Evolutionary conservation across 257 asterid genomes (phyloP), one percentile per base, ranked within the genome.

Genomic region (Jasminum sambac): DNA sequence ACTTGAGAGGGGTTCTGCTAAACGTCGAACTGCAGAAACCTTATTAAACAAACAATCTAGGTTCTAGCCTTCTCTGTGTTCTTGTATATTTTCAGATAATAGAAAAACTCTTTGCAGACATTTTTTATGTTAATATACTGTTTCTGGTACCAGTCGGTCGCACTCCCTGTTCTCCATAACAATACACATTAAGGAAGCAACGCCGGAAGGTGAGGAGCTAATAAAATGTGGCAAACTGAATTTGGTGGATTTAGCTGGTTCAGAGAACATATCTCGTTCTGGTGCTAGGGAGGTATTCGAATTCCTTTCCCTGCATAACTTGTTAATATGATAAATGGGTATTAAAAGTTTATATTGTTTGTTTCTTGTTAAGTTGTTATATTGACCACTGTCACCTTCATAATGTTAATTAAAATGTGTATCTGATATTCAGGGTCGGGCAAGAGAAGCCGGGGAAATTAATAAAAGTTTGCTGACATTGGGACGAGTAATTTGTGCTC

Each of bases 391-490:
- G 13, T 66, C 58, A 39, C 60, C 39, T 23, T 60, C 24, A 39
- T 62, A 39, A 50, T 37, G 16, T 44, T 52, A 13, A 26, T 63
- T 17, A 26, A 19, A 41, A 3, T 9, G 4, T 44, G 66, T 59
- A 16, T 68, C 21, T 66, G 41, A 38, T 60, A 46, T 73, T 41
- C 41, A 87, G 98, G 96, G 95, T 39, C 83, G 98, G 65, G 98
- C 96, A 73, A 86, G 96, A 76, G 96, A 89, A 85, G 98, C 96
- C 52, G 98, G 96, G 39, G 96, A 91, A 78, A 91, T 91, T 63
- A 91, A 91, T 78, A 91, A 91, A 83, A 91, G 96, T 80, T 81
- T 91, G 76, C 96, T 91, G 72, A 91, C 96, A 5, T 85, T 91
- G 72, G 98, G 96, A 13, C 82, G 95, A 76, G 97, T 91, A 48